Evolutionary conservation across 805 yeast genomes (phyloP).

Genomic region (Saccharomycopsis sp.): DNA sequence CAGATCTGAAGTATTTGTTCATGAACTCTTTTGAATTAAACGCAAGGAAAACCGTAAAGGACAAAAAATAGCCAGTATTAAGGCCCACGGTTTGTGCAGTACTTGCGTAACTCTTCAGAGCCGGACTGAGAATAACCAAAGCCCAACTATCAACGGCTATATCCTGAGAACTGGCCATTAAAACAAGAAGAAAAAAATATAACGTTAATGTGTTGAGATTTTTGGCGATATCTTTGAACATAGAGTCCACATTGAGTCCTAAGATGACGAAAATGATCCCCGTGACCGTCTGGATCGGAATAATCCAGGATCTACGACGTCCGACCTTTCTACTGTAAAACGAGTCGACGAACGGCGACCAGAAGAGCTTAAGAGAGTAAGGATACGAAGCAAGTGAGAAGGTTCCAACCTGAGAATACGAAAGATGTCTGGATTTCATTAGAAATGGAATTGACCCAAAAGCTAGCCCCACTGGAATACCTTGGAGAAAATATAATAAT

Average conservation of each 20-base stretch:
- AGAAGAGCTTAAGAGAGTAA: constrained; percentile 80
- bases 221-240: constrained; percentile 36
- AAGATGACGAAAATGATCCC: constrained; percentile 59
- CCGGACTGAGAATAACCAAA: constrained; percentile 70
- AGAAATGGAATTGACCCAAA: constrained; percentile 92
- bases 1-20: constrained; percentile 66
- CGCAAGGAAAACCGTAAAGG: constrained; percentile 87
- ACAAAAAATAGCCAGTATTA: constrained; percentile 85
- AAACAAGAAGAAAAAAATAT: constrained; percentile 69
- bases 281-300: constrained; percentile 83
- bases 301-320: constrained; percentile 86
- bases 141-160: constrained; percentile 99
- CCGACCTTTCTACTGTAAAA: constrained; percentile 63
- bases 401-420: constrained; percentile 84
- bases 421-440: constrained; percentile 64
- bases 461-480: constrained; percentile 94
- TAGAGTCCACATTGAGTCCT: constrained; percentile 50
- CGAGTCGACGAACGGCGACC: constrained; percentile 97
- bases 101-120: constrained; percentile 82
- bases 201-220: constrained; percentile 54
- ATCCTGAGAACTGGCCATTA: constrained; percentile 95
- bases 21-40: constrained; percentile 90
- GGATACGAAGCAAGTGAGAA: constrained; percentile 93
- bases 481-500: constrained; percentile 77
- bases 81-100: constrained; percentile 97